phyloP scores from a whole-genome alignment of 179 eudicot species.

The Pouteria campechiana region DNA sequence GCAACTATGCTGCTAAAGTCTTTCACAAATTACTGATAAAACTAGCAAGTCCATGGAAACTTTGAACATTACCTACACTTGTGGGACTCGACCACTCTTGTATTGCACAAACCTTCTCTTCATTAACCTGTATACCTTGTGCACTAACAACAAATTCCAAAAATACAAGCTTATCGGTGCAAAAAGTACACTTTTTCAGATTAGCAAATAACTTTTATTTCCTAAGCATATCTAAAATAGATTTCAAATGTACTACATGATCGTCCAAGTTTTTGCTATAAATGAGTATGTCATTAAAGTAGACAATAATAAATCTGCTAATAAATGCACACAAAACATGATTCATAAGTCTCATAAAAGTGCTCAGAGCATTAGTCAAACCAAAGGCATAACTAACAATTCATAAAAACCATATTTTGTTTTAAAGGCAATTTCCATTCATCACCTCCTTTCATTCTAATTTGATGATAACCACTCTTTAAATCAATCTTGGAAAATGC shows the following conservation, averaged over 20 bases:
- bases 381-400: slow-evolving; percentile 8
- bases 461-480: no score
- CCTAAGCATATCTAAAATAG: neutral
- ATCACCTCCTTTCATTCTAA: no score
- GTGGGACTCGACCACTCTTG: neutral
- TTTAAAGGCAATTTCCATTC: no score
- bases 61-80: neutral
- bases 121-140: neutral
- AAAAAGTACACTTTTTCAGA: slow-evolving; percentile 2
- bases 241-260: neutral
- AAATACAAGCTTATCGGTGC: neutral
- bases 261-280: no score
- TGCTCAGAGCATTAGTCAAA: slow-evolving; percentile 2
- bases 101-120: neutral
- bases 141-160: slow-evolving; percentile 1
- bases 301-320: no score
- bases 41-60: slow-evolving; percentile 4
- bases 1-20: neutral
- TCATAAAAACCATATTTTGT: no score
- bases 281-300: no score
- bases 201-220: no score
- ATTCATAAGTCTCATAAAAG: slow-evolving; percentile 7
- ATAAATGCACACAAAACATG: no score
- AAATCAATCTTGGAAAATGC: no score
- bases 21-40: slow-evolving; percentile 1